Base-by-base conservation (phyloP, 306 rosid species). In the Dryas octopetala region DNA sequence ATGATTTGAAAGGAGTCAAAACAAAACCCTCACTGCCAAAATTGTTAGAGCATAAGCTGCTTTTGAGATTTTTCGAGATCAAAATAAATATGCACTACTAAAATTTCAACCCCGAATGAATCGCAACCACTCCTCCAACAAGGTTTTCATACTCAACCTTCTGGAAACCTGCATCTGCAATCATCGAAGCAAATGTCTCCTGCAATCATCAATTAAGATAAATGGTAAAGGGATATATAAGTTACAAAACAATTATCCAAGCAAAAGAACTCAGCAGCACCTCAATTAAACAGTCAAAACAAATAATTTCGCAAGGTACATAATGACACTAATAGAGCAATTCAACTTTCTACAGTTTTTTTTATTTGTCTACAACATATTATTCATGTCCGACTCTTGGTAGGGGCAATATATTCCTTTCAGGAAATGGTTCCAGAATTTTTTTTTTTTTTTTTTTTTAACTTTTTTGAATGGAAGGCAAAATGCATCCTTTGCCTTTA, bases 41-140 rank as follows among this genome's bases (percentile, higher is more conserved):
- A 3, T 23, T 53, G 19, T 51, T 19, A 23, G 46, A 32, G 55
- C 5, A 32, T 32, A 32, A 61, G 40, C 40, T 45, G 8, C 47
- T 23, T 57, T 49, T 19, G 7, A 62, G 19, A 58, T 5, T 40
- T 9, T 6, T 40, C 1, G 0, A 41, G 47, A 38, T 17, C 12
- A 44, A 47, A 59, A 26, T 17, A 12, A 3, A 32, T 47, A 23
- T 71, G 7, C 48, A 44, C 58, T 74, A 12, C 75, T 81, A 91
- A 51, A 95, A 13, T 85, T 95, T 95, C 66, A 90, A 70, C 51
- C 99, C 97, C 2, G 97, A 90, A 82, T 95, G 99, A 68, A 92
- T 84, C 23, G 99, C 89, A 62, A 90, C 99, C 73, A 95, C 97
- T 78, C 99, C 99, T 26, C 99, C 97, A 43, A 92, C 93, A 26